Conservation (phyloP, 805 yeast genomes). For the Lipomyces anomalus region DNA sequence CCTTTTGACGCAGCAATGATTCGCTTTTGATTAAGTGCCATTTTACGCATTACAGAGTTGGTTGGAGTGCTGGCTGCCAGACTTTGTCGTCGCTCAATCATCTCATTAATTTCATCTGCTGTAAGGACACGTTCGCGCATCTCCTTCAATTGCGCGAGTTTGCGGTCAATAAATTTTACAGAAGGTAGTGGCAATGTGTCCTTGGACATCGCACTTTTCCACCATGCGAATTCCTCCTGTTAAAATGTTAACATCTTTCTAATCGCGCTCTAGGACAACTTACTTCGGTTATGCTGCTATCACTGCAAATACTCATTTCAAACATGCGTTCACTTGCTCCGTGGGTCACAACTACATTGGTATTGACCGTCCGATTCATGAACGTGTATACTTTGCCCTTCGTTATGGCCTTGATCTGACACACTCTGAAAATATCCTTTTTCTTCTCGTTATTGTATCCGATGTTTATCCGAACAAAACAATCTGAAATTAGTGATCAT, state of each 20-base stretch:
- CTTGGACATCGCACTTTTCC: slow-evolving; percentile 53
- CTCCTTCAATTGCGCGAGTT: slow-evolving; percentile 53
- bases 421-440: slow-evolving; percentile 70
- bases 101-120: slow-evolving; percentile 64
- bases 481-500: slow-evolving; percentile 24
- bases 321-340: slow-evolving; percentile 69
- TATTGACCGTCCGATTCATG: slow-evolving; percentile 47
- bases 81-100: slow-evolving; percentile 66
- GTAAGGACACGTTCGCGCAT: slow-evolving; percentile 65
- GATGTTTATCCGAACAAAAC: slow-evolving; percentile 77
- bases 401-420: slow-evolving; percentile 54
- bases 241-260: neutral
- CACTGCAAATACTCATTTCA: slow-evolving; percentile 75
- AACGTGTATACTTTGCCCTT: slow-evolving; percentile 43
- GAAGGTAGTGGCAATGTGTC: slow-evolving; percentile 58
- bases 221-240: slow-evolving; percentile 63
- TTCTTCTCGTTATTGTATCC: slow-evolving; percentile 62
- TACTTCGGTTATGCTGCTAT: slow-evolving; percentile 54
- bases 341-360: slow-evolving; percentile 69
- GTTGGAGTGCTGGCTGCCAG: slow-evolving; percentile 58
- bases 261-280: neutral
- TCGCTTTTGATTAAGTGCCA: slow-evolving; percentile 65
- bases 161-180: slow-evolving; percentile 56
- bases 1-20: slow-evolving; percentile 58
- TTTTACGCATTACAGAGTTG: slow-evolving; percentile 70